A percentile compares a stretch with the other conserved stretches of the same genome.
Conservation (phyloP, 257 asterid genomes). For the Hygrophila difformis region DNA sequence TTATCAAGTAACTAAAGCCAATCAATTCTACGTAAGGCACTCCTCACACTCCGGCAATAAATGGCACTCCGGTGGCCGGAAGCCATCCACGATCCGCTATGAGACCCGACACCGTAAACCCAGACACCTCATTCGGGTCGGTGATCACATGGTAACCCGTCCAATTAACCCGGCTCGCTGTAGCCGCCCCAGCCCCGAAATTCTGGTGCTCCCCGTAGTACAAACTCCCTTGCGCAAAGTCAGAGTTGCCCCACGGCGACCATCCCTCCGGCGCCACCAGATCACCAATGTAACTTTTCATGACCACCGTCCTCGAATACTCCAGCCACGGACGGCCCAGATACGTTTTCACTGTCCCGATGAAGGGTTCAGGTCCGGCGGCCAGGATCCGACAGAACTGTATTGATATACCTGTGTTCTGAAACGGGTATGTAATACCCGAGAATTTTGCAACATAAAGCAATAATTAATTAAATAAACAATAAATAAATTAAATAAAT, state of each 20-base stretch:
- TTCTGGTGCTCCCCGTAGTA: conserved; percentile 74
- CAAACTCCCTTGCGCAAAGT: conserved; percentile 54
- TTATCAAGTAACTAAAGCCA: too few relatives aligned
- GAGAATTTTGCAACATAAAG: too few relatives aligned
- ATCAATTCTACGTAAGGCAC: too few relatives aligned
- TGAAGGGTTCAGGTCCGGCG: conserved; percentile 48
- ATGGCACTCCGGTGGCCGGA: conserved; percentile 80
- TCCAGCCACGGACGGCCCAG: conserved; percentile 83
- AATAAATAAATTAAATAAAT: too few relatives aligned
- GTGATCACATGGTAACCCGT: conserved; percentile 46
- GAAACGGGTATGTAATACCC: too few relatives aligned
- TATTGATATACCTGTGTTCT: conserved; percentile 80
- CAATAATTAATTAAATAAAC: too few relatives aligned
- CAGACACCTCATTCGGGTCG: conserved; percentile 29
- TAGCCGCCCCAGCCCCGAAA: conserved; percentile 51
- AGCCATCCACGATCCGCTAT: conserved; percentile 68
- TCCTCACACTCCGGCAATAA: conserved; percentile 47
- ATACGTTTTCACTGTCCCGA: conserved; percentile 30
- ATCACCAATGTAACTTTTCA: conserved; percentile 42
- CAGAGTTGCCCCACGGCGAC: conserved; percentile 55
- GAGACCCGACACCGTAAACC: conserved; percentile 54
- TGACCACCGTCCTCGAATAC: conserved; percentile 59
- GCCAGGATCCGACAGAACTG: conserved; percentile 50
- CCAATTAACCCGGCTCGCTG: conserved; percentile 55
- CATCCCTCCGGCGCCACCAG: conserved; percentile 62